Base-by-base conservation (phyloP, 73 alveolate species). In the Breviolum minutum region DNA sequence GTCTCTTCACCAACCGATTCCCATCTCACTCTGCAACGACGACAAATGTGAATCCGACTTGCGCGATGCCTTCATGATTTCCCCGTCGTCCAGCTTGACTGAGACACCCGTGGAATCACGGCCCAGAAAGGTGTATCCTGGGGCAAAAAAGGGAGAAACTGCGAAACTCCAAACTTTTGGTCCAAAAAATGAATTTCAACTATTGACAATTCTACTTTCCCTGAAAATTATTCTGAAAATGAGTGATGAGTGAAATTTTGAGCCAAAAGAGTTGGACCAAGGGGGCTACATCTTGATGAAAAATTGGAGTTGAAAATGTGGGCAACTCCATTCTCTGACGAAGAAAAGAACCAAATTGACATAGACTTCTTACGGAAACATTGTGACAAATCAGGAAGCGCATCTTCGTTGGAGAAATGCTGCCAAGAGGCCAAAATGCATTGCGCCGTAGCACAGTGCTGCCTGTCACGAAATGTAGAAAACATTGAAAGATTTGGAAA, bases 81-180 rank as follows among this genome's bases (percentile, higher is more conserved):
- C 74, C 66, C 98, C 98, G 90, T 92, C 98, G 90, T 92, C 97
- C 87, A 91, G 91, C 82, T 74, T 92, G 69, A 92, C 98, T 80
- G 86, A 81, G 82, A 92, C 91, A 80, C 98, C 97, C 27, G 87
- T 13, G 77, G 97, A 90, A 63, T 90, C 97, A 32, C 97, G 86
- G 71, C 97, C 97, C 61, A 90, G 97, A 30, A 90, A 90, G 97
- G 88, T 90, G 76, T 71, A 90, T 29, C 97, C 97, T 90, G 48
- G 30, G 95, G 26, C 64, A 68, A 14, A 22, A 68, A 22, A 40
- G 54, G 54, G 54, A 40, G 54, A 40, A 40, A 40, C 54, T 40
- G 54, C 0, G 54, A 40, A 40, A 40, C 54, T 40, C 54, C 54
- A 40, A 40, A 40, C 54, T 40, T 40, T 40, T 40, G 5, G 54